Percentiles rank a stretch among this genome's conserved stretches.
phyloP scores from a whole-genome alignment of 2,329 filamentous ascomycete genomes.

The Elsinoe ampelina region DNA sequence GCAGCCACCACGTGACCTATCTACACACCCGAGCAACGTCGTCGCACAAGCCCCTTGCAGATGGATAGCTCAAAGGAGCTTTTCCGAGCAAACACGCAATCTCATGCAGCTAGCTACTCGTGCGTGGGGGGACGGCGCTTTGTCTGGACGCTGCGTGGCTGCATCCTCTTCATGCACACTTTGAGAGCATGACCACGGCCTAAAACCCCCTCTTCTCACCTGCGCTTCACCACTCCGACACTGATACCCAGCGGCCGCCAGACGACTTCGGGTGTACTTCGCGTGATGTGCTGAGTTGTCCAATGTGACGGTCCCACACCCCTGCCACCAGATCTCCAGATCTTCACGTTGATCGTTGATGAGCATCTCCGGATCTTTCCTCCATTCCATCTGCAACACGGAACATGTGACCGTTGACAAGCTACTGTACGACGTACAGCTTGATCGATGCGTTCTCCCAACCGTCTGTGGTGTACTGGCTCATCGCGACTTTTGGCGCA shows the following conservation, averaged over 20 bases:
- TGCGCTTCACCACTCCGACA: neutral
- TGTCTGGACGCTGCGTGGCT: neutral
- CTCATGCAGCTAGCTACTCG: slow-evolving; percentile 7
- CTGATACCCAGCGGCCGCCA: neutral
- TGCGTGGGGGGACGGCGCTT: slow-evolving; percentile 6
- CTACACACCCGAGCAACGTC: neutral
- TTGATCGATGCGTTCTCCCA: neutral
- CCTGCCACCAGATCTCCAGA: slow-evolving; percentile 1
- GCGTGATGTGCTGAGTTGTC: neutral
- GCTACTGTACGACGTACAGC: neutral
- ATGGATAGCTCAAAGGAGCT: neutral
- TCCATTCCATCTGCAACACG: neutral
- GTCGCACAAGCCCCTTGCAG: slow-evolving; percentile 2
- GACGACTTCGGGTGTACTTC: slow-evolving; percentile 1
- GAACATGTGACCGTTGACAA: neutral
- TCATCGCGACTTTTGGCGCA: neutral
- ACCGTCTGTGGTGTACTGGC: neutral
- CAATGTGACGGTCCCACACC: neutral
- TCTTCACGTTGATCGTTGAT: slow-evolving; percentile 5
- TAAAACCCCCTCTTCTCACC: neutral
- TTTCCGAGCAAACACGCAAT: neutral
- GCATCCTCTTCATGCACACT: slow-evolving; percentile 1
- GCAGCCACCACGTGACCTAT: too few relatives aligned
- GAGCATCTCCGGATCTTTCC: neutral
- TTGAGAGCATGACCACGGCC: neutral